phyloP scores from a whole-genome alignment of 2,329 filamentous ascomycete genomes.

The Calonectria multiphialidica region DNA sequence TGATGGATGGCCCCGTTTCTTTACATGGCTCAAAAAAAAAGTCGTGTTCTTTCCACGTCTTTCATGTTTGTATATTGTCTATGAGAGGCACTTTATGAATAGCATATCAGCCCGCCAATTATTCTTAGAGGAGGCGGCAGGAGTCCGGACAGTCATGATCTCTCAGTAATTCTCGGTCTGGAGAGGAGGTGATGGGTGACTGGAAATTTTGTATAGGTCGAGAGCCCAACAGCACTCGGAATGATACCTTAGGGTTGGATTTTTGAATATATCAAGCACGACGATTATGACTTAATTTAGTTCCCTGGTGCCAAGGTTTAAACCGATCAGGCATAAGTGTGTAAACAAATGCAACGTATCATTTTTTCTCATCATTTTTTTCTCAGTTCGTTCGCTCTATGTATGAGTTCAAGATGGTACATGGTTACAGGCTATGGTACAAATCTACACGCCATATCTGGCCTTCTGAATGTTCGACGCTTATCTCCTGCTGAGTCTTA shows the following conservation, averaged over 20 bases:
- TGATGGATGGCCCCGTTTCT: neutral
- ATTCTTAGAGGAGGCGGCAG: slow-evolving; percentile 21
- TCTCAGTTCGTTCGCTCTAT: neutral
- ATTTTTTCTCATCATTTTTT: neutral
- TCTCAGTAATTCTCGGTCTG: slow-evolving; percentile 8
- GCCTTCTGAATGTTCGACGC: neutral
- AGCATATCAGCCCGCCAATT: slow-evolving; percentile 22
- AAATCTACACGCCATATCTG: neutral
- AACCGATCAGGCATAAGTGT: neutral
- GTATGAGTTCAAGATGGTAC: neutral
- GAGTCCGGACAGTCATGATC: slow-evolving; percentile 20
- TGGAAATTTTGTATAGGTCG: slow-evolving; percentile 23
- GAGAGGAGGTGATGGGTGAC: neutral
- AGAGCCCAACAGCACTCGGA: slow-evolving; percentile 9
- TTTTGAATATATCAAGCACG: slow-evolving; percentile 36
- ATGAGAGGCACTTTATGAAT: slow-evolving; percentile 10
- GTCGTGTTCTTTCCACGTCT: slow-evolving; percentile 2
- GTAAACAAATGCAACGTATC: neutral
- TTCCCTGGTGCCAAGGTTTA: neutral
- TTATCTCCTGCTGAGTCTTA: neutral
- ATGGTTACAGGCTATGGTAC: slow-evolving; percentile 16
- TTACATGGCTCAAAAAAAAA: slow-evolving; percentile 5
- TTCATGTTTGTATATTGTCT: slow-evolving; percentile 14
- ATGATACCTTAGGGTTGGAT: slow-evolving; percentile 24
- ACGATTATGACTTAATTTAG: slow-evolving; percentile 28